Evolutionary conservation across 805 yeast species (phyloP).

Genomic region (Lachancea nothofagi): DNA sequence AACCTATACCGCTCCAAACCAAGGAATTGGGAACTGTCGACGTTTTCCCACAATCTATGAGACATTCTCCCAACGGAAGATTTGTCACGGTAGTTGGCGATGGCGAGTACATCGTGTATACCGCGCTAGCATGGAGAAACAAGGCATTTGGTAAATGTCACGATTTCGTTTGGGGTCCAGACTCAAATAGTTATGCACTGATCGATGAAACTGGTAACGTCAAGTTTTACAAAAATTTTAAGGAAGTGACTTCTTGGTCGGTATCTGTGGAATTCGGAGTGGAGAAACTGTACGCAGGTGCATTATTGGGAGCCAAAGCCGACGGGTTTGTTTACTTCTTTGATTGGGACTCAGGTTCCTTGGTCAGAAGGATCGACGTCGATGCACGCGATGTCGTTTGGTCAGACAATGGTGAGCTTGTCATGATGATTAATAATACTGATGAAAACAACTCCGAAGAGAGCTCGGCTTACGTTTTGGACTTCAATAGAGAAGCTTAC

Average conservation of each 20-base stretch:
- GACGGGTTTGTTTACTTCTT: constrained; percentile 82
- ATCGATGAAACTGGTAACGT: constrained; percentile 64
- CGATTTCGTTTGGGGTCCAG: constrained; percentile 94
- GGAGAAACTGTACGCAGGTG: constrained; percentile 81
- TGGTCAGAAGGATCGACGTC: constrained; percentile 86
- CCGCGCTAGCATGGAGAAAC: constrained; percentile 97
- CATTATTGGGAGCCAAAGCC: constrained; percentile 78
- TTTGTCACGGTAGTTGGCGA: constrained; percentile 97
- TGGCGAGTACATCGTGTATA: constrained; percentile 93
- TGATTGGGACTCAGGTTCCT: constrained; percentile 85
- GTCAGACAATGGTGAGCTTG: constrained; percentile 90
- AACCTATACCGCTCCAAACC: constrained; percentile 63
- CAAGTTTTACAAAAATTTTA: constrained; percentile 76
- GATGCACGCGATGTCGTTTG: constrained; percentile 77
- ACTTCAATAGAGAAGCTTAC: constrained; percentile 64
- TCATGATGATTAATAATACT: constrained; percentile 66
- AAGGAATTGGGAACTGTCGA: constrained; percentile 95
- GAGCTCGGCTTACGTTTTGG: constrained; percentile 64
- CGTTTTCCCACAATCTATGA: constrained; percentile 78
- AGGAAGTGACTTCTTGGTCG: constrained; percentile 59
- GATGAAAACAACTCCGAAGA: constrained; percentile 24
- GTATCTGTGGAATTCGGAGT: constrained; percentile 66
- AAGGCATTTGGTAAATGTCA: constrained; percentile 85
- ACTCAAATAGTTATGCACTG: constrained; percentile 80
- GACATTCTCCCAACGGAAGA: constrained; percentile 95